Base-by-base conservation (phyloP, 345 rosid species). In the Brassica rapa region DNA sequence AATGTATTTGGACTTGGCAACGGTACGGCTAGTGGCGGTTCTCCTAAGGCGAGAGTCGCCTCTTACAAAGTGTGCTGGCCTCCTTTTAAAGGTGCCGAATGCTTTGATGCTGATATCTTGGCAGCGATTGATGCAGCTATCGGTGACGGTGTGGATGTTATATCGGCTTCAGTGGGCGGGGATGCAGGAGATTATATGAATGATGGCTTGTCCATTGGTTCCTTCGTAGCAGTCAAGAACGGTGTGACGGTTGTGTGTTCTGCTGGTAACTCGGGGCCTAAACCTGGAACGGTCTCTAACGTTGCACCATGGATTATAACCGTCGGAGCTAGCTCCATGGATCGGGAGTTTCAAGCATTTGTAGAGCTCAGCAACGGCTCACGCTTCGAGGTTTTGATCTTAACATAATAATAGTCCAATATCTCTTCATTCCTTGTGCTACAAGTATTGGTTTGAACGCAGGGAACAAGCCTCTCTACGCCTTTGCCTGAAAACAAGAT, bases 271-370 rank as follows among this genome's bases (percentile, higher is more conserved):
- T 81, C 84, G 0, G 98, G 97, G 12, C 98, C 98, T 8, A n/a
- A 19, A n/a, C 65, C 78, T 10, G 84, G 73, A 11, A 76, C 89
- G 4, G 93, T 89, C 1, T 66, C 85, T 4, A 93, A 91, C 69
- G 75, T 85, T 5, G 83, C 95, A 10, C 98, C 98, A 0, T 93
- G 97, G 98, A 68, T 86, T 75, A 55, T 93, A 39, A 91, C 97
- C 0, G 86, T 91, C 8, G 98, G 88, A 4, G 98, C 98, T 33
- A 90, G 89, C 81, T 88, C 96, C 14, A 83, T 84, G 3, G 94
- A 93, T 66, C 82, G 97, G 11, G 89, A 87, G 72, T 90, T 93
- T 77, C 68, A 78, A 10, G 85, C 81, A 8, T 80, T 60, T 35
- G 85, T 88, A 27, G 64, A 78, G 9, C 90, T 93, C 1, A 87